Evolutionary conservation across 2,329 filamentous ascomycete genomes (phyloP).

Genomic region (Ophiostoma australiae): DNA sequence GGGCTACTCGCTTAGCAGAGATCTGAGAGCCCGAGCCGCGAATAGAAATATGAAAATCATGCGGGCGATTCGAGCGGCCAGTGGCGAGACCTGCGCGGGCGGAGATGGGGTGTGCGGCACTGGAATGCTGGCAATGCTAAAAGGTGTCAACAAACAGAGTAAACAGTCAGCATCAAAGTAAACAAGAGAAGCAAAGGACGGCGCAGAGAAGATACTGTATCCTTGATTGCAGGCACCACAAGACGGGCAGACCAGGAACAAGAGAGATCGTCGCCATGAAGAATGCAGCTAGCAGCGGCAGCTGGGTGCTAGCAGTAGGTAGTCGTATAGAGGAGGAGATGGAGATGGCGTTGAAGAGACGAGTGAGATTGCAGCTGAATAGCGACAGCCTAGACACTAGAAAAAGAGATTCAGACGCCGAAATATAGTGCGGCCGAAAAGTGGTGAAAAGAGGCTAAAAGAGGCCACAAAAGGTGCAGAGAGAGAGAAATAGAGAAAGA

Average conservation of each 20-base stretch:
- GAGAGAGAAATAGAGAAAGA: too few species aligned
- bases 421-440: not conserved
- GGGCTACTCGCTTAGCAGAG: not conserved
- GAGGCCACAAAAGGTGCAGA: not conserved
- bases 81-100: not conserved
- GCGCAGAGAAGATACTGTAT: not conserved
- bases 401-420: not conserved
- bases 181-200: not conserved
- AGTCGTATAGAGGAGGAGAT: not conserved
- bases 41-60: not conserved
- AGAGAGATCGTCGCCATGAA: not conserved
- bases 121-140: slow-evolving; percentile 8
- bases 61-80: not conserved
- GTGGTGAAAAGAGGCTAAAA: not conserved
- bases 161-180: not conserved
- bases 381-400: not conserved
- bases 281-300: not conserved
- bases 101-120: slow-evolving; percentile 2
- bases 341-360: not conserved
- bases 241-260: not conserved
- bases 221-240: not conserved
- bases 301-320: not conserved
- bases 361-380: not conserved
- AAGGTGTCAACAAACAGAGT: not conserved
- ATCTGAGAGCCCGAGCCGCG: not conserved